Evolutionary conservation across 257 asterid genomes (phyloP), one percentile per base, ranked within the genome.

Genomic region (Euphrasia confusa): DNA sequence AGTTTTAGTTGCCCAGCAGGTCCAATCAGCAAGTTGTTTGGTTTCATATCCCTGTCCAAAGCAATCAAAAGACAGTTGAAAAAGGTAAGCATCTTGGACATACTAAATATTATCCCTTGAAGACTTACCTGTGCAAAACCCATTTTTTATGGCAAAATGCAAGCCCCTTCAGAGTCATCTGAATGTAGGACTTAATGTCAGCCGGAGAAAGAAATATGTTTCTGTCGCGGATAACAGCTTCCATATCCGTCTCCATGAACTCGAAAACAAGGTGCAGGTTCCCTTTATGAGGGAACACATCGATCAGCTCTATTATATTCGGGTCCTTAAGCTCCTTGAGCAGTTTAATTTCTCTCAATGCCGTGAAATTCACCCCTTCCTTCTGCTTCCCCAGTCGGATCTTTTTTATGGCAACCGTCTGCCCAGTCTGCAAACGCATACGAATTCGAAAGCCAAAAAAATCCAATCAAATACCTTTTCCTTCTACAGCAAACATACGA

Each of bases 171-270:
- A 92, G 70, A 13, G 95, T 92, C 99, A 92, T 92, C 78, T 92
- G 97, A 67, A 92, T 75, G 68, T 89, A 92, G 2, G 99, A 92
- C 81, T 92, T 92, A 67, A 83, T 81, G 74, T 92, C 99, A 49
- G 94, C 91, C 11, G 99, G 99, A 9, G 99, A 89, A 39, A 92
- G 96, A 65, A 92, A 80, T 28, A 89, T 89, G 67, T 93, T 87
- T 62, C 94, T 82, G 74, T 93, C 97, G 60, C 99, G 97, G 71
- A 93, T 93, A 68, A 93, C 99, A 7, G 99, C 97, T 78, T 93
- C 99, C 11, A 93, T 79, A 78, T 93, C 97, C 40, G 99, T 93
- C 87, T 93, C 99, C 99, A 93, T 93, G 70, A 93, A 93, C 79
- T 93, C 99, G 78, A 93, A 93, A 72, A 93, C 99, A 45, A 93